Evolutionary conservation across 345 rosid genomes (phyloP).

Genomic region (Melastoma malabathricum): DNA sequence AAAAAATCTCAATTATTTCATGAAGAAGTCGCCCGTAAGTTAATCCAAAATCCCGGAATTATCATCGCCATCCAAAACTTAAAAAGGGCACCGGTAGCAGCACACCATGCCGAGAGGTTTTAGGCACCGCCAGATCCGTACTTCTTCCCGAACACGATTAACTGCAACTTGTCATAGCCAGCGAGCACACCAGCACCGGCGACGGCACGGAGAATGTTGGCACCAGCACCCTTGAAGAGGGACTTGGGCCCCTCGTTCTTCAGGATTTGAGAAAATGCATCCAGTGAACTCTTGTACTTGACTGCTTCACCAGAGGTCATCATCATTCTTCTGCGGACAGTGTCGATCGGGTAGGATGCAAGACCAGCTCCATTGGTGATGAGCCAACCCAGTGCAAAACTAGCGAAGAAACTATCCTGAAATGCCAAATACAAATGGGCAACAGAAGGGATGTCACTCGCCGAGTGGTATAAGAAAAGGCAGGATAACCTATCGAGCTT

Average conservation of each 20-base stretch:
- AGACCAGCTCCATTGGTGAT: constrained; percentile 28
- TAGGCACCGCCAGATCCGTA: constrained; percentile 22
- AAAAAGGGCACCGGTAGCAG: neutral
- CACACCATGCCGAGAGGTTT: neutral
- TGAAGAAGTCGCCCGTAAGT: constrained; percentile 5
- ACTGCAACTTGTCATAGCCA: constrained; percentile 27
- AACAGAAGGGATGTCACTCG: neutral
- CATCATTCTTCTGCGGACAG: constrained; percentile 40
- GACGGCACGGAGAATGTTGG: constrained; percentile 26
- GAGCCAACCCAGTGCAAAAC: constrained; percentile 26
- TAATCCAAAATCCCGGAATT: neutral
- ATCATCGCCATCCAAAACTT: constrained; percentile 14
- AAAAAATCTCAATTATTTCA: constrained; percentile 8
- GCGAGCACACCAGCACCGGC: constrained; percentile 35
- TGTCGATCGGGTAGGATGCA: constrained; percentile 29
- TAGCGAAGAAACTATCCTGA: constrained; percentile 34
- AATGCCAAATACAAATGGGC: neutral
- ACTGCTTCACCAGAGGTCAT: constrained; percentile 34
- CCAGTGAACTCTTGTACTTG: constrained; percentile 25
- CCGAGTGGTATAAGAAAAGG: too few species aligned
- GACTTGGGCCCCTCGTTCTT: constrained; percentile 30
- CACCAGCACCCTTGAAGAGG: constrained; percentile 35
- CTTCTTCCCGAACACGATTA: constrained; percentile 26
- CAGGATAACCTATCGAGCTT: too few species aligned
- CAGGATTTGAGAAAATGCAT: constrained; percentile 22